Evolutionary conservation across 2,329 filamentous ascomycete genomes (phyloP), one percentile per base, ranked within the genome.

Genomic region (Penicillium sp.): DNA sequence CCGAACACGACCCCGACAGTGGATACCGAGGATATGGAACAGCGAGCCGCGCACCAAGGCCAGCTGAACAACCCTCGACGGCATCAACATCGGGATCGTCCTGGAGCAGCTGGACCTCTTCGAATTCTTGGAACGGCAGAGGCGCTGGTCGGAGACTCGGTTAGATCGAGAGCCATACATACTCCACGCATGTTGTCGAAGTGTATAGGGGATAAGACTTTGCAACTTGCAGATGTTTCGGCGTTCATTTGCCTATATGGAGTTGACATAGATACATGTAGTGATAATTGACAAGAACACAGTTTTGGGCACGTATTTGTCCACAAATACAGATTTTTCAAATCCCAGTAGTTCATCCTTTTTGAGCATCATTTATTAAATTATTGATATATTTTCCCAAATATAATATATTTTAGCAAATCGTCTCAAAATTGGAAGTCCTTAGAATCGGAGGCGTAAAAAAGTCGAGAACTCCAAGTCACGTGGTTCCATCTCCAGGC

Each of bases 11-110:
- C 26, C 77, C 77, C 22, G 77, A 77, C 49, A 71, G 75, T 19
- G 71, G 76, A 44, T 72, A 80, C 45, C 83, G 84, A 52, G 71
- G 75, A 0, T 89, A 85, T 65, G 89, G 90, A 4, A 87, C 86
- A 1, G 83, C 85, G 4, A 77, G 84, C 61, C 75, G 80, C 53
- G 68, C 76, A 53, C 57, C 69, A 56, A 61, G 70, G 30, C 57
- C 61, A 12, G 26, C 47, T 11, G 26, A 40, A 7, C 48, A 48
- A n/a, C 17, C 53, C 19, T 44, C 55, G 5, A 43, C 50, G 17
- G 47, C 50, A 14, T 40, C 59, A 43, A 38, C 49, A 7, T 60
- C 57, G 22, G 51, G 53, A 38, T 41, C 59, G 31, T 56, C 65
- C 12, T 59, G 63, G 33, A 66, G 66, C 14, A 19, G 36, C 33